phyloP scores from a whole-genome alignment of 371 early-diverging fungal genomes.

The Parasitella parasitica region DNA sequence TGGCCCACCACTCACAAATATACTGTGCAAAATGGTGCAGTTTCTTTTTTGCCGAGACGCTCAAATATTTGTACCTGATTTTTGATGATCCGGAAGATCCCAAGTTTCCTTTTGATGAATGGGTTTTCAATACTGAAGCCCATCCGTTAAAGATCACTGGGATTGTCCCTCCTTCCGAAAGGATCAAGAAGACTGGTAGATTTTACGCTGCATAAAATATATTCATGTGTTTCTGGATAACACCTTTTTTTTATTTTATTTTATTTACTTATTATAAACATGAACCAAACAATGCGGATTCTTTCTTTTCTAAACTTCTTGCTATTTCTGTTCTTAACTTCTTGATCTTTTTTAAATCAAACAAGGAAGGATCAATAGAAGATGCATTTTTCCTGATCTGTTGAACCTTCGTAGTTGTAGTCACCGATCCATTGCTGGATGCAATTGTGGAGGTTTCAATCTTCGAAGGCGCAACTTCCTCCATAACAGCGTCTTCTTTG shows the following conservation, averaged over 20 bases:
- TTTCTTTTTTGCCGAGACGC: constrained; percentile 91
- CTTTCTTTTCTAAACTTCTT: constrained; percentile 31
- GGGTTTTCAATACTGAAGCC: constrained; percentile 89
- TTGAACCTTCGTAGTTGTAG: constrained; percentile 2
- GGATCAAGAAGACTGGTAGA: background rate
- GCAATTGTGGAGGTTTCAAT: constrained; percentile 4
- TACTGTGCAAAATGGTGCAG: no score
- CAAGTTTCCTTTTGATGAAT: constrained; percentile 67
- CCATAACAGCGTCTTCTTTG: constrained; percentile 11
- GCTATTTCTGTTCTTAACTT: constrained; percentile 23
- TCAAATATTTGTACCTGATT: constrained; percentile 91
- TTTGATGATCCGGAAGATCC: constrained; percentile 64
- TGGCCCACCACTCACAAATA: background rate
- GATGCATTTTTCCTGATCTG: background rate
- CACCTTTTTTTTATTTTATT: background rate
- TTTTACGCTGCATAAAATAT: background rate
- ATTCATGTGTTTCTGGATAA: no score
- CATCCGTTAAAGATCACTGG: constrained; percentile 68
- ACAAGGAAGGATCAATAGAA: constrained; percentile 32
- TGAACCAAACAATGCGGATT: background rate
- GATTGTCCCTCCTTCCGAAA: constrained; percentile 20
- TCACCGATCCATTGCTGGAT: background rate
- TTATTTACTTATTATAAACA: background rate
- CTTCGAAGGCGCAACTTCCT: constrained; percentile 19
- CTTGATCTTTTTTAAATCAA: constrained; percentile 33